phyloP scores from a whole-genome alignment of 2,329 filamentous ascomycete genomes.

The Sporothrix brasiliensis region DNA sequence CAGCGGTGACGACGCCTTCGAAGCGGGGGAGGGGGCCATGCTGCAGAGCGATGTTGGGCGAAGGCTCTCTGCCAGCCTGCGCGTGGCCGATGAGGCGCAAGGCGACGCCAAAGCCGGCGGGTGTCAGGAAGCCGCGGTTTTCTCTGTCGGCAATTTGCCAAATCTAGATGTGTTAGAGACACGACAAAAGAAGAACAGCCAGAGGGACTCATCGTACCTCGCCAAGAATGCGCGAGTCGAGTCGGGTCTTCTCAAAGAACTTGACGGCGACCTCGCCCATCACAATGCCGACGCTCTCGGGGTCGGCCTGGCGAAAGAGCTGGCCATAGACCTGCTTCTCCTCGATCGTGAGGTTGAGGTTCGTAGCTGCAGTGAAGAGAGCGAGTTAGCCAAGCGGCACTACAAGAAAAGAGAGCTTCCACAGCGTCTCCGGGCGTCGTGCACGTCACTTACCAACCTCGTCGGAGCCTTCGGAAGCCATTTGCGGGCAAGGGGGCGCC shows the following conservation, averaged over 20 bases:
- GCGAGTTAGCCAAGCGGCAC: constrained; percentile 1
- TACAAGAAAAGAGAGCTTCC: background rate
- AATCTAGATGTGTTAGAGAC: constrained; percentile 63
- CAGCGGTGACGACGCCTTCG: constrained; percentile 63
- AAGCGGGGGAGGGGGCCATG: constrained; percentile 90
- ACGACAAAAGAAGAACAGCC: background rate
- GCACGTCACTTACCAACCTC: constrained; percentile 38
- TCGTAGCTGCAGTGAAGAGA: constrained; percentile 53
- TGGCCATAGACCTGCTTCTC: constrained; percentile 94
- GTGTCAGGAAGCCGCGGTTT: constrained; percentile 91
- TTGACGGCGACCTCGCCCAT: constrained; percentile 95
- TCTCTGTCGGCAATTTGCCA: constrained; percentile 99
- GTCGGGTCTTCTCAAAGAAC: constrained; percentile 95
- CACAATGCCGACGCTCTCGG: constrained; percentile 87
- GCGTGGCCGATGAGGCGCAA: constrained; percentile 93
- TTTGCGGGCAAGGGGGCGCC: constrained; percentile 31
- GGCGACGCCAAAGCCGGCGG: constrained; percentile 89
- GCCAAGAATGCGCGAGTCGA: constrained; percentile 83
- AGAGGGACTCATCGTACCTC: constrained; percentile 60
- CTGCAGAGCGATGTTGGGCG: constrained; percentile 77
- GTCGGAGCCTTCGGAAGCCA: constrained; percentile 41
- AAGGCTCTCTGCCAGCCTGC: constrained; percentile 82
- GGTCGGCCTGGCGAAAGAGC: constrained; percentile 90
- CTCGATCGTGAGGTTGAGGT: constrained; percentile 82
- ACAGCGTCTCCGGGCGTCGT: background rate